Evolutionary conservation across 495 filamentous ascomycete genomes (phyloP), one percentile per base, ranked within the genome.

Genomic region (Cairneyella variabilis): DNA sequence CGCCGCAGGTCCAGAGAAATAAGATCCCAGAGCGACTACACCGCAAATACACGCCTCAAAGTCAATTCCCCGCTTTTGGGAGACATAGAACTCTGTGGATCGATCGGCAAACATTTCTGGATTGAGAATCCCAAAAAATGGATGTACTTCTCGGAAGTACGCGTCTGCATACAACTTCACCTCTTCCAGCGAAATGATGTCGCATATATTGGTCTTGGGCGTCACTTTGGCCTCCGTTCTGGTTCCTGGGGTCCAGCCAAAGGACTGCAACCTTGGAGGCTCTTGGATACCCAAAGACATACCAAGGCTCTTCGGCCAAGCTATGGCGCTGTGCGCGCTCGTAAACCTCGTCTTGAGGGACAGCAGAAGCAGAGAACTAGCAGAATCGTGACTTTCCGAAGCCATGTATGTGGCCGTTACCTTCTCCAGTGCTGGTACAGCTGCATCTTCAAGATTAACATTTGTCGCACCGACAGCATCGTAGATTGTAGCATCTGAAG

Each of bases 241-340:
- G 14, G 64, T 63, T 8, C 76, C 76, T 14, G 71, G 57, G 62
- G 80, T 78, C 77, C 76, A 82, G 0, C 67, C 77, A 58, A 78
- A 82, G 3, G 77, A 66, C 22, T 75, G 75, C 28, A 78, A 51
- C 17, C 71, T 66, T 0, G 77, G 77, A 10, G 75, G 76, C 48
- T 71, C 71, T 2, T 68, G 60, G 1, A 75, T 67, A 26, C 77
- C 74, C 20, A 80, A 63, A 18, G 71, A 71, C 41, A 77, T 66
- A 0, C 72, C 76, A 23, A 82, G 55, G 39, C 67, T 72, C 20
- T 71, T 64, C 7, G 76, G 71, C 53, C 78, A 79, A 0, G 76
- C 76, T 1, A 77, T 71, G 0, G 74, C 74, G 16, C 74, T 79
- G 48, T 79, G 76, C 6, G 75, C 71, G n/a, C 73, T 69, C 0